Base-by-base conservation (phyloP, 169 alveolate genomes). In the Cryptosporidium ubiquitum region DNA sequence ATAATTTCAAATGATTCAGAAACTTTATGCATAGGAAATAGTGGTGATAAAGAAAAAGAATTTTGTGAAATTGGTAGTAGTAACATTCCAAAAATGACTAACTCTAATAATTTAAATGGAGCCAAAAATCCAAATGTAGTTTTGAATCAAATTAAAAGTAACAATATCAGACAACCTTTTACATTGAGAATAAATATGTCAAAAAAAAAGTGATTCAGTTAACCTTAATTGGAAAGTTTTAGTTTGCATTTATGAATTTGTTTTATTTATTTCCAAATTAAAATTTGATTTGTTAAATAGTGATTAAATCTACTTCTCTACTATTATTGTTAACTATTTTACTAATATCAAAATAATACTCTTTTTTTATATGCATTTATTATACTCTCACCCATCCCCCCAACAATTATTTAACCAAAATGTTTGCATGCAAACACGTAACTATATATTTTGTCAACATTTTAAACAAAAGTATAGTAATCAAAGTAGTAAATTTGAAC, bases 101-200 rank as follows among this genome's bases (percentile, higher is more conserved):
- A 47, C 16, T 47, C 55, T 14, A 47, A 47, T 47, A 47, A 14
- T 14, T 14, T 14, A 14, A 44, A 44, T 44, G 47, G 47, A 44
- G n/a, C 23, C 5, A 64, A 1, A 18, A 18, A 40, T 16, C 23
- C 1, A 16, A 49, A 71, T 33, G 26, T 49, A 0, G 31, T 6
- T 12, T 35, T 58, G 33, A 33, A 33, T 40, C 85, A 16, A 33
- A 57, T 39, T n/a, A 73, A 58, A 55, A 73, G 26, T 61, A 16
- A 5, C n/a, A 40, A 40, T 2, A 26, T 6, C 9, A 23, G 89
- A 16, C 71, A 39, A 29, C 79, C 89, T 18, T 39, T 79, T n/a
- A 66, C 79, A 58, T 61, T 79, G 44, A 79, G 89, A 47, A 79
- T 79, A 57, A 79, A 79, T 79, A 79, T 79, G 61, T 79, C 89